A percentile compares a stretch with the other conserved stretches of the same genome.
These are phyloP conservation scores for Ephemerocybe angulata DNA, from an alignment of 768 basidiomycete species.

Conservation along the genomic window DNA sequence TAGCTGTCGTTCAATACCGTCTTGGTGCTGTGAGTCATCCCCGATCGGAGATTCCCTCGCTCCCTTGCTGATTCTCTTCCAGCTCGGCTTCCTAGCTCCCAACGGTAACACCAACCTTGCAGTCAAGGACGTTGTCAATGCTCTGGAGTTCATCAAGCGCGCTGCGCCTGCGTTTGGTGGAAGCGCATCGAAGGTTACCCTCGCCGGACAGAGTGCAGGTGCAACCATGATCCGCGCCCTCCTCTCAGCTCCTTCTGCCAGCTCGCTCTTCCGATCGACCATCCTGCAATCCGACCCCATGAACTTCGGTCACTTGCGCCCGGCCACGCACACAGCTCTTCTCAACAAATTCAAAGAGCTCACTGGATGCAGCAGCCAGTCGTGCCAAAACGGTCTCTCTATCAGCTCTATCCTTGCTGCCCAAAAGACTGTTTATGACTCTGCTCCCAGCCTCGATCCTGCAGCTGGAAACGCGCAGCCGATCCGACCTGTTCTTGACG, in stretches of 20 bases:
- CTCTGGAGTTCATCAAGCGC: slow-evolving; percentile 57
- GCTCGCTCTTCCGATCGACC: slow-evolving; percentile 68
- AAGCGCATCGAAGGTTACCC: slow-evolving; percentile 56
- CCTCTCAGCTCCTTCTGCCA: slow-evolving; percentile 67
- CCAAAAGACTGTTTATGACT: slow-evolving; percentile 42
- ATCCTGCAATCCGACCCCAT: slow-evolving; percentile 89
- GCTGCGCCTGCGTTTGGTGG: slow-evolving; percentile 66
- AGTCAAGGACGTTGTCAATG: slow-evolving; percentile 63
- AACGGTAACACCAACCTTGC: slow-evolving; percentile 68
- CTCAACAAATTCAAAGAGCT: slow-evolving; percentile 49
- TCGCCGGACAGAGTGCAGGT: slow-evolving; percentile 83
- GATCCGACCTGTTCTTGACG: slow-evolving; percentile 66
- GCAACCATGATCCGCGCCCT: slow-evolving; percentile 75
- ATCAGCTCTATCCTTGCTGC: slow-evolving; percentile 51
- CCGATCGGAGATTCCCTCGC: not conserved
- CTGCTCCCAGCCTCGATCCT: slow-evolving; percentile 44
- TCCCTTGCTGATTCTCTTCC: slow-evolving; percentile 11
- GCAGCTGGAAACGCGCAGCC: slow-evolving; percentile 54
- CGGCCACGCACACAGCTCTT: slow-evolving; percentile 49
- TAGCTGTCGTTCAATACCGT: slow-evolving; percentile 81
- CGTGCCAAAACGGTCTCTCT: slow-evolving; percentile 51
- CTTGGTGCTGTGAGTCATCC: slow-evolving; percentile 60
- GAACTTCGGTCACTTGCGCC: slow-evolving; percentile 68
- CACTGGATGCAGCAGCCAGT: slow-evolving; percentile 41
- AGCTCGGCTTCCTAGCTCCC: slow-evolving; percentile 78